Base-by-base conservation (phyloP, 2,329 filamentous ascomycete species). In the Bipolaris oryzae region DNA sequence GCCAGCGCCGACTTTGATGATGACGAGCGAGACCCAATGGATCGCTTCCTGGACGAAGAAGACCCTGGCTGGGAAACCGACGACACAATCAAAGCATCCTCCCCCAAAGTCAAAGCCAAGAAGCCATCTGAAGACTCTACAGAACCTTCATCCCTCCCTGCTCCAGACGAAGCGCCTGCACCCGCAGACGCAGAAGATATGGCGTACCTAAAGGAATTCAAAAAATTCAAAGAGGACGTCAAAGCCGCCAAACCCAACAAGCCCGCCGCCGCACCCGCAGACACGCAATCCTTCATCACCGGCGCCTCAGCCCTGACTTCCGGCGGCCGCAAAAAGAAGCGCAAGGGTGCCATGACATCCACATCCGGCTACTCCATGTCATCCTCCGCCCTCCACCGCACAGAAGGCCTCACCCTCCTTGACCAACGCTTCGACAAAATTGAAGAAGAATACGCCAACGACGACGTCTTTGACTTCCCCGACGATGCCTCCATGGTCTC, bases 41-140 rank as follows among this genome's bases (percentile, higher is more conserved):
- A 80, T 45, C 81, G 81, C 52, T 74, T 72, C 50, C 61, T 73
- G 13, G 84, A 85, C 13, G 63, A 64, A 51, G 87, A 89, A 5
- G 92, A 94, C 50, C 89, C 90, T 1, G 95, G 94, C 5, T 99
- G 93, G 93, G 93, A 97, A 77, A 96, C 92, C 7, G 95, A 99
- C 75, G 89, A 87, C 66, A 99, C 95, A 0, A 92, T 83, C 89
- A 73, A 96, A 89, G 80, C 84, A 18, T 68, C 64, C 20, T 76
- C 61, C n/a, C 70, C 70, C 5, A 63, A 71, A 75, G n/a, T 75
- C 84, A 47, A 77, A 56, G 57, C 55, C 9, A 64, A 63, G 28
- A 60, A 63, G 31, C 51, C 77, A 10, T 69, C 76, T 20, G 73
- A 71, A 16, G 63, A 62, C 18, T 79, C 84, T 4, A 85, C 87